Base-by-base conservation (phyloP, 2,329 filamentous ascomycete species). In the Botrytis galanthina region DNA sequence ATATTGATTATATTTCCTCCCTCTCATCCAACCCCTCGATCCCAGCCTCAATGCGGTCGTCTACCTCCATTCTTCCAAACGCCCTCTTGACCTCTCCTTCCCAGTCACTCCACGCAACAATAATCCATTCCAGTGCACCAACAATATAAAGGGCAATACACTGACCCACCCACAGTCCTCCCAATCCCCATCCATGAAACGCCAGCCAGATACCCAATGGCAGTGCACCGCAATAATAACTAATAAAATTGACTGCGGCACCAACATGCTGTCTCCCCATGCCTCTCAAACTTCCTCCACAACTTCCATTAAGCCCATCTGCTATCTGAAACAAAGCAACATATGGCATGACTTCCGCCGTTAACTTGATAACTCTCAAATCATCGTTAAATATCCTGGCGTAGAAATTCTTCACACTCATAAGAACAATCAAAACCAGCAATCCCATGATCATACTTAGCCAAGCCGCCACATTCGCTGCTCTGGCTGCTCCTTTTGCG, bases 321-420 rank as follows among this genome's bases (percentile, higher is more conserved):
- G 94, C 93, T 74, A 97, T 95, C 83, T 97, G 94, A 82, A 97
- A 97, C 3, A 97, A 84, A 0, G 94, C 94, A 1, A 97, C 94
- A 78, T 91, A 95, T 0, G 94, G 94, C 85, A 97, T 90, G 39
- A 97, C 92, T 26, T 91, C 84, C 0, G 91, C 89, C 0, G 94
- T 95, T 0, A 97, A 87, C 14, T 81, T 84, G 61, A 97, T 86
- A 0, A 97, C 94, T 0, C 86, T 83, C 32, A 88, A 82, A 77
- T 97, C 93, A 75, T 94, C 88, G 78, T 95, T 97, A 84, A 97
- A 97, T 2, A 97, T 87, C 71, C 88, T 88, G 0, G 92, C 94
- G 76, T 95, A 94, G 37, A 90, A 85, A 77, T 94, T 84, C 75
- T 91, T 91, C 4, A 91, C 91, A 1, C 85, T 87, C 87, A 97